These are phyloP conservation scores for Xylaria sp. DNA, from an alignment of 2,329 filamentous ascomycete species.

Conservation along the genomic window DNA sequence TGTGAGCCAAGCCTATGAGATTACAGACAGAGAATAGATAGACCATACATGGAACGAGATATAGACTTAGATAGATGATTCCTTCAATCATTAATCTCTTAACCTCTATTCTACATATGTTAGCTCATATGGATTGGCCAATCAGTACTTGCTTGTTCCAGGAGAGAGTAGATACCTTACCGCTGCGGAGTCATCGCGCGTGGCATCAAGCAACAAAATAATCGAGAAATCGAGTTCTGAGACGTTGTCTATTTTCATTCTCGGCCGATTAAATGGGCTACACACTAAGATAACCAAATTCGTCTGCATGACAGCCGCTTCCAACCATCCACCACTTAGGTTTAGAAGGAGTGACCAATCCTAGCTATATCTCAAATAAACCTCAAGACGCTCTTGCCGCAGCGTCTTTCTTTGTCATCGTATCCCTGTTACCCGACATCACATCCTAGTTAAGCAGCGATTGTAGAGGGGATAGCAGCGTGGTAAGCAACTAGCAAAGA, in stretches of 20 bases:
- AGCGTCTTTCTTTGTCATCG: not conserved
- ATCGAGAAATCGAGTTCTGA: no score
- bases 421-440: not conserved
- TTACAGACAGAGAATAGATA: not conserved
- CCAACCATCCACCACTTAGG: not conserved
- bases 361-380: not conserved
- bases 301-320: not conserved
- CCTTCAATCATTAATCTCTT: not conserved
- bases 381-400: not conserved
- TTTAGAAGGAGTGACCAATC: not conserved
- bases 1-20: not conserved
- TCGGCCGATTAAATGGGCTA: not conserved
- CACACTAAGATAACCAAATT: not conserved
- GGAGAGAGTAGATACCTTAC: no score
- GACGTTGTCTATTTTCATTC: no score
- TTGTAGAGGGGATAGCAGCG: constrained; percentile 26
- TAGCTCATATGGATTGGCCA: no score
- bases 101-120: no score
- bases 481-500: constrained; percentile 24
- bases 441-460: constrained; percentile 18
- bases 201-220: no score
- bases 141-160: no score
- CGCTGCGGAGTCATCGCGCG: no score
- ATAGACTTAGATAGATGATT: not conserved
- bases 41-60: constrained; percentile 1